Evolutionary conservation across 352 stramenopile genomes (phyloP).

Genomic region (Phytopythium oedochilum): DNA sequence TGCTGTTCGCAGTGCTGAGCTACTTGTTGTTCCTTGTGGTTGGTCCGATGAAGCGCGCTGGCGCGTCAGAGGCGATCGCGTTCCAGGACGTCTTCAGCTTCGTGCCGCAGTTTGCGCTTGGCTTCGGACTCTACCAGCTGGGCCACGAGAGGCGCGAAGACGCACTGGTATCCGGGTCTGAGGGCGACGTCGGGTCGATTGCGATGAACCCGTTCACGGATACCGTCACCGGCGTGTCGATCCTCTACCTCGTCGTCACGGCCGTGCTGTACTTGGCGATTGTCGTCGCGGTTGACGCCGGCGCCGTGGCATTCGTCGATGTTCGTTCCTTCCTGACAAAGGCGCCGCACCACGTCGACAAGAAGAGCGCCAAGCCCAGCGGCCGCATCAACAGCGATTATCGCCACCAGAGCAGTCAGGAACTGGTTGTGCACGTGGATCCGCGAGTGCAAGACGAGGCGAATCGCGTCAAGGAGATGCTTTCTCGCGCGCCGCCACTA

Average conservation of each 20-base stretch:
- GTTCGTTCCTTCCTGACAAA: neutral
- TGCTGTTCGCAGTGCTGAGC: constrained; percentile 13
- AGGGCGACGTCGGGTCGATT: neutral
- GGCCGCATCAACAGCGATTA: neutral
- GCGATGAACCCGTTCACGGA: constrained; percentile 9
- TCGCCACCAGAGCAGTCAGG: neutral
- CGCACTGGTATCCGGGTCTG: neutral
- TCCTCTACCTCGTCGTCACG: constrained; percentile 39
- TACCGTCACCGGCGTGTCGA: constrained; percentile 9
- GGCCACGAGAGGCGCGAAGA: neutral
- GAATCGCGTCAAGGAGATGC: neutral
- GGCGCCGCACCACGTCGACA: neutral
- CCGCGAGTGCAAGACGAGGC: constrained; percentile 1
- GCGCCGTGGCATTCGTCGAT: neutral
- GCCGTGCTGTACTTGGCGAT: constrained; percentile 38
- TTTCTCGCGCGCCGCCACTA: neutral
- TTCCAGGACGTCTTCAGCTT: constrained; percentile 18
- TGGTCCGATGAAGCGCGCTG: neutral
- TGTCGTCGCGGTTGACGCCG: constrained; percentile 30
- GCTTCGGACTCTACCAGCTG: constrained; percentile 13
- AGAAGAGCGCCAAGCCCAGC: neutral
- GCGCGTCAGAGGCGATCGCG: neutral
- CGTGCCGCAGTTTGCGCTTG: constrained; percentile 19
- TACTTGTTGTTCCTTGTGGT: constrained; percentile 10
- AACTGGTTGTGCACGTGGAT: constrained; percentile 1